phyloP scores from a whole-genome alignment of 2,329 filamentous ascomycete genomes.

The Apiospora arundinis region DNA sequence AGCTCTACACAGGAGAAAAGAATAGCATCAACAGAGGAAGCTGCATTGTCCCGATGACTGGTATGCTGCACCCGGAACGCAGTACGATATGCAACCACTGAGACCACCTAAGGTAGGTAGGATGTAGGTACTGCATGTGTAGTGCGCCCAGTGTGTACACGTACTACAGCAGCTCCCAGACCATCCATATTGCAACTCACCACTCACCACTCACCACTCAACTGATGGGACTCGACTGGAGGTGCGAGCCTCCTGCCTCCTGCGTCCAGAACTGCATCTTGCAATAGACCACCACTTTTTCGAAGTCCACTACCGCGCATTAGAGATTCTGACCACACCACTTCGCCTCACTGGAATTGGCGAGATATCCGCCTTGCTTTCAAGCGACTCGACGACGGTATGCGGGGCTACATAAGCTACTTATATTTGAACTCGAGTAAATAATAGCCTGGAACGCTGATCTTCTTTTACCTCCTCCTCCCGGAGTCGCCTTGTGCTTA shows the following conservation, averaged over 20 bases:
- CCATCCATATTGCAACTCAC: not conserved
- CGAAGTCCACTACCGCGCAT: constrained; percentile 8
- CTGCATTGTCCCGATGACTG: not conserved
- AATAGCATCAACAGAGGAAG: not conserved
- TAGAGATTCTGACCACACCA: not conserved
- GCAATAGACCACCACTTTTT: not conserved
- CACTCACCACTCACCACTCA: not conserved
- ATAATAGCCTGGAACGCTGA: not conserved
- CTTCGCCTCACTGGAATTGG: constrained; percentile 4
- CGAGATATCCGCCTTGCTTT: constrained; percentile 1
- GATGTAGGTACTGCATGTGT: not conserved
- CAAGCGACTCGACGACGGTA: not conserved
- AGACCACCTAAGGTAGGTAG: not conserved
- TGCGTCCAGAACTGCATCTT: not conserved
- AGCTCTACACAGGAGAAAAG: not conserved
- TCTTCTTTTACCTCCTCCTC: constrained; percentile 6
- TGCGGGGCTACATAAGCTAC: not conserved
- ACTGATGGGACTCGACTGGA: not conserved
- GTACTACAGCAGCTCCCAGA: not conserved
- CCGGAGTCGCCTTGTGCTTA: not conserved
- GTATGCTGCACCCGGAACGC: not conserved
- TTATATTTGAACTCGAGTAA: constrained; percentile 5
- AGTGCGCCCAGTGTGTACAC: constrained; percentile 8
- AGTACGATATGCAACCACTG: not conserved
- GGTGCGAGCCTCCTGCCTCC: not conserved